A percentile compares a stretch with the other conserved stretches of the same genome.
Conservation (phyloP, 257 asterid species). For the Solanum virginianum region DNA sequence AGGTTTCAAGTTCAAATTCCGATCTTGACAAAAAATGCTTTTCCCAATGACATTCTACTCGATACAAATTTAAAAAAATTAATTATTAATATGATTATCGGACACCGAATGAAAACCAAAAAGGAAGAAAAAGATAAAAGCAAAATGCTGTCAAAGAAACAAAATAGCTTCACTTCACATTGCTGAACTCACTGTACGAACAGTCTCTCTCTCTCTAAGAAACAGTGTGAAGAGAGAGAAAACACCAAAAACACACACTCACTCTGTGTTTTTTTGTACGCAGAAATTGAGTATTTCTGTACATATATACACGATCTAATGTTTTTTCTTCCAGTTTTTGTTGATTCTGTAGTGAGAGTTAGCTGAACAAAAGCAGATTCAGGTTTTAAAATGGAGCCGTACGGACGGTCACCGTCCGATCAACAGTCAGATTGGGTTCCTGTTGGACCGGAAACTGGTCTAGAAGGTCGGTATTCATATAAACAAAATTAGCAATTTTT, state of each 20-base stretch:
- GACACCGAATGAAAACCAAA: no score
- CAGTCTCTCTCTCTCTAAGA: neutral
- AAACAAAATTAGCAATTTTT: neutral
- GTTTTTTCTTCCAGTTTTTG: neutral
- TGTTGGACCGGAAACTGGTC: slow-evolving; percentile 12
- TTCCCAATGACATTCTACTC: no score
- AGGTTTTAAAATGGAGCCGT: slow-evolving; percentile 32
- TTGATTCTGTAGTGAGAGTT: neutral
- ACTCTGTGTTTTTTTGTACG: neutral
- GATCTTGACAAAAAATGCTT: no score
- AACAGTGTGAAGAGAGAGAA: neutral
- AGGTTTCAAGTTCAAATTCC: no score
- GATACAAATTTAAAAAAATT: no score
- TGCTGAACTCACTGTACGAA: neutral
- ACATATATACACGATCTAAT: neutral
- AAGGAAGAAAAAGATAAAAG: neutral
- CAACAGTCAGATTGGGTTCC: slow-evolving; percentile 33
- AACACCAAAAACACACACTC: neutral
- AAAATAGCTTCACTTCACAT: neutral
- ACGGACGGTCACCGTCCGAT: slow-evolving; percentile 23
- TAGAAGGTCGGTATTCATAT: slow-evolving; percentile 32
- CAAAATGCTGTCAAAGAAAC: neutral
- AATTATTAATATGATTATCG: no score
- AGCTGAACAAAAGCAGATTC: neutral
- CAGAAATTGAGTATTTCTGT: neutral